Evolutionary conservation across 1,284 basidiomycete genomes (phyloP).

Genomic region (Cutaneotrichosporon sp.): DNA sequence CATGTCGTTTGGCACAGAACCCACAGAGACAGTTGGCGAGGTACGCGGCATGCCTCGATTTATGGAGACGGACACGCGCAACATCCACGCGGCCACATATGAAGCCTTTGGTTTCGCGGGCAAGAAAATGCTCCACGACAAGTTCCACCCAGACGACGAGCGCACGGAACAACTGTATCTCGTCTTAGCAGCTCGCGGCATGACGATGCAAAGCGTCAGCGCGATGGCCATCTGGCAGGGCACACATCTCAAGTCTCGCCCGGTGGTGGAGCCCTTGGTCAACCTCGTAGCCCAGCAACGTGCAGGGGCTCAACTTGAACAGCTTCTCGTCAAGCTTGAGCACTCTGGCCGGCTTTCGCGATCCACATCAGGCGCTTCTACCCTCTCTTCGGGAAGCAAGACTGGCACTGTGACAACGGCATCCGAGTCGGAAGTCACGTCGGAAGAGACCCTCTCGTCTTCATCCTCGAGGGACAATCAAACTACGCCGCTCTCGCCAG

Average conservation of each 20-base stretch:
- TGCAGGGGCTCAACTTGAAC: not conserved
- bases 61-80: constrained; percentile 7
- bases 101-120: constrained; percentile 12
- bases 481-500: no score
- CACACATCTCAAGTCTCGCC: constrained; percentile 9
- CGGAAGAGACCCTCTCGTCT: no score
- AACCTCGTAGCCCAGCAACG: not conserved
- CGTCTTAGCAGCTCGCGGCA: constrained; percentile 2
- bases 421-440: no score
- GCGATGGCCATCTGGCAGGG: constrained; percentile 10
- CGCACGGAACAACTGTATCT: constrained; percentile 2
- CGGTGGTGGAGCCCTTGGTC: constrained; percentile 2
- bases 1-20: constrained; percentile 17
- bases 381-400: no score
- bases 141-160: constrained; percentile 9
- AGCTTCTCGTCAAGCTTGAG: not conserved
- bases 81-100: constrained; percentile 12
- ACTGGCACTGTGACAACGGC: no score
- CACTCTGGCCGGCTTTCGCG: no score
- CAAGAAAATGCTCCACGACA: constrained; percentile 19
- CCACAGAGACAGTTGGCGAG: constrained; percentile 1
- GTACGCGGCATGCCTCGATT: not conserved
- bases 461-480: no score
- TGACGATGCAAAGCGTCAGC: not conserved
- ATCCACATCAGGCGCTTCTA: no score